Percentiles rank a stretch among this genome's conserved stretches.
phyloP scores from a whole-genome alignment of 2,329 filamentous ascomycete species.

The Diaporthe ilicicola region DNA sequence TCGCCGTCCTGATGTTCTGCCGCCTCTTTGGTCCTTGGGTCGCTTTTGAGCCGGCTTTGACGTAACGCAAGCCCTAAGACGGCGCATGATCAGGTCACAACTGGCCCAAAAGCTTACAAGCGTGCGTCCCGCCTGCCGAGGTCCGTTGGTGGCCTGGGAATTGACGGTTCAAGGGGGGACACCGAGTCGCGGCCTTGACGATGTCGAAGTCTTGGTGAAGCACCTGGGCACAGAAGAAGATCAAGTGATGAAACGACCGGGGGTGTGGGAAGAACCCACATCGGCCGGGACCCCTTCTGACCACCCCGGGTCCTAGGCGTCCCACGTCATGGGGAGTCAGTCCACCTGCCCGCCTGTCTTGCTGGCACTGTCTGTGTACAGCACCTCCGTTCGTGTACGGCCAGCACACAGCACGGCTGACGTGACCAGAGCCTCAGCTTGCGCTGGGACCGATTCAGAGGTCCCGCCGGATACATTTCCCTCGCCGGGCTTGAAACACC shows the following conservation, averaged over 20 bases:
- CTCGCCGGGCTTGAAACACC: slow-evolving; percentile 17
- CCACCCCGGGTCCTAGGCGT: neutral
- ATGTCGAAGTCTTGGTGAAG: neutral
- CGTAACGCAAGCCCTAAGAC: slow-evolving; percentile 5
- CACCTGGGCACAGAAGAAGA: neutral
- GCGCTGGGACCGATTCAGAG: slow-evolving; percentile 9
- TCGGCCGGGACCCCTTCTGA: slow-evolving; percentile 7
- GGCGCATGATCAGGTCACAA: slow-evolving; percentile 29
- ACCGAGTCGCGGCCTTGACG: slow-evolving; percentile 1
- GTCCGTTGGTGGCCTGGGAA: neutral
- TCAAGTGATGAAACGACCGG: slow-evolving; percentile 25
- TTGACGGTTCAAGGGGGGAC: neutral
- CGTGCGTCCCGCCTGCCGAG: slow-evolving; percentile 22
- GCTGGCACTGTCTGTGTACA: neutral
- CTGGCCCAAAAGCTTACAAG: slow-evolving; percentile 18
- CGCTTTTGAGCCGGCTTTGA: slow-evolving; percentile 10
- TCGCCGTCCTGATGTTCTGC: no score
- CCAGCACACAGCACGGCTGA: neutral
- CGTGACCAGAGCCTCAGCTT: slow-evolving; percentile 15
- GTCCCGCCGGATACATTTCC: slow-evolving; percentile 18
- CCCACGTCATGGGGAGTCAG: slow-evolving; percentile 19
- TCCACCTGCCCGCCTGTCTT: neutral
- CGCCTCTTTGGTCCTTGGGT: neutral
- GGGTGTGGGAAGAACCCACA: neutral
- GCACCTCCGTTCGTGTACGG: neutral